Base-by-base conservation (phyloP, 176 grass and related monocot species). In the Oropetium thomaeum region DNA sequence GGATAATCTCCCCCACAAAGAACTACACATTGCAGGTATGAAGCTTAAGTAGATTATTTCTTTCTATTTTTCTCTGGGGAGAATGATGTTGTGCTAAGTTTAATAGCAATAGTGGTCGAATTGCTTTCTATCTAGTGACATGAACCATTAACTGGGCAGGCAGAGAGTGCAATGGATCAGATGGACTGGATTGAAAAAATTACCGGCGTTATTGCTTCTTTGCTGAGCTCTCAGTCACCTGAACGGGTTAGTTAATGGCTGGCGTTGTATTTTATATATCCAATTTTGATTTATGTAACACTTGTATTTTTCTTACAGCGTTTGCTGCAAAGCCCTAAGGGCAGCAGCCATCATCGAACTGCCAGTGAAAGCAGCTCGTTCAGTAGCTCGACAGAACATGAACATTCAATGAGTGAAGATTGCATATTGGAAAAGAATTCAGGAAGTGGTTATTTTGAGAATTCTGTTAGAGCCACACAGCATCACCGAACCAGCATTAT, bases 141-240 rank as follows among this genome's bases (percentile, higher is more conserved):
- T 52, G 62, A 66, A 83, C 28, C 2, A 73, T 55, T 87, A 59
- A 53, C 77, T 70, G 62, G 64, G 70, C 80, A 99, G 96, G 96
- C 96, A 71, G 96, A 99, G 77, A 99, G 89, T 77, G 84, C 96
- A 70, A 92, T 90, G 92, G 96, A 99, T 81, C 96, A 99, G 87
- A 92, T 99, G 92, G 96, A 99, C 84, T 99, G 96, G 96, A 95
- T 99, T 90, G 96, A 99, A 87, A 99, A 99, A 81, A 99, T 99
- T 65, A 99, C 96, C 67, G 92, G 96, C 1, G 96, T 99, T 67
- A 99, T 99, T 62, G 96, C 96, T 52, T 99, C 92, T 70, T 89
- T 99, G 68, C 85, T 99, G 64, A 99, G 92, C 35, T 99, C 96
- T 57, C 96, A 99, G 42, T 95, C 96, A 28, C 92, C 96, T 80